Percentiles rank a stretch among this genome's conserved stretches.
These are phyloP conservation scores for Claviceps digitariae DNA, from an alignment of 2,329 filamentous ascomycete species.

Conservation along the genomic window DNA sequence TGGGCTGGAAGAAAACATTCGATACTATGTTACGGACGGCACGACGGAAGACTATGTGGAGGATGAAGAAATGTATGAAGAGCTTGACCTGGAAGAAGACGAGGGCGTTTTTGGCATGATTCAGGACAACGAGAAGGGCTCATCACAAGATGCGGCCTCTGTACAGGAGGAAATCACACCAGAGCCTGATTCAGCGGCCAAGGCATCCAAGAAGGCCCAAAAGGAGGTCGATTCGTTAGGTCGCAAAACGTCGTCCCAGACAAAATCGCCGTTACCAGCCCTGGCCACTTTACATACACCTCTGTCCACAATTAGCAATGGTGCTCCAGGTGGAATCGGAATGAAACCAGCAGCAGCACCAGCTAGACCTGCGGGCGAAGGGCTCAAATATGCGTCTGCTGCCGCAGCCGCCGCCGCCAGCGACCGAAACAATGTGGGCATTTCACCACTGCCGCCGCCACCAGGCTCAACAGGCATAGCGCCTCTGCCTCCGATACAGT, in stretches of 20 bases:
- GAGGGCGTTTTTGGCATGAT: slow-evolving; percentile 76
- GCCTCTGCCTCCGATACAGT: slow-evolving; percentile 36
- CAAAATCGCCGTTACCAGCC: slow-evolving; percentile 89
- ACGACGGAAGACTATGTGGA: slow-evolving; percentile 83
- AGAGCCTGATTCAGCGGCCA: slow-evolving; percentile 39
- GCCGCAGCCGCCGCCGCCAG: slow-evolving; percentile 85
- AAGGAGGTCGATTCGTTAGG: slow-evolving; percentile 43
- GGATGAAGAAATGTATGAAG: slow-evolving; percentile 91
- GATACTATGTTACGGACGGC: slow-evolving; percentile 87
- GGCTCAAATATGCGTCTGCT: slow-evolving; percentile 91
- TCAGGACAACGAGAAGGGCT: slow-evolving; percentile 70
- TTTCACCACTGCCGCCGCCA: slow-evolving; percentile 84
- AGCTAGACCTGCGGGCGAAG: slow-evolving; percentile 72
- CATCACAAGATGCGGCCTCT: slow-evolving; percentile 91
- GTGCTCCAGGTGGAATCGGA: slow-evolving; percentile 36
- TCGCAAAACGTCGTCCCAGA: slow-evolving; percentile 71
- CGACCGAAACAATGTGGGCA: slow-evolving; percentile 79
- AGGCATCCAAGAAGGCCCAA: slow-evolving; percentile 40
- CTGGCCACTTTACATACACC: slow-evolving; percentile 79
- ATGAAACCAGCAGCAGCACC: slow-evolving; percentile 94
- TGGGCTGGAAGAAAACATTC: slow-evolving; percentile 81
- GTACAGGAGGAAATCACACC: slow-evolving; percentile 63
- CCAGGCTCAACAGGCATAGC: slow-evolving; percentile 45
- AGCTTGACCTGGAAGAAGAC: slow-evolving; percentile 82
- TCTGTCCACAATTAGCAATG: slow-evolving; percentile 46